Evolutionary conservation across 2,329 filamentous ascomycete species (phyloP), one percentile per base, ranked within the genome.

Genomic region (Myrmaecium sp.): DNA sequence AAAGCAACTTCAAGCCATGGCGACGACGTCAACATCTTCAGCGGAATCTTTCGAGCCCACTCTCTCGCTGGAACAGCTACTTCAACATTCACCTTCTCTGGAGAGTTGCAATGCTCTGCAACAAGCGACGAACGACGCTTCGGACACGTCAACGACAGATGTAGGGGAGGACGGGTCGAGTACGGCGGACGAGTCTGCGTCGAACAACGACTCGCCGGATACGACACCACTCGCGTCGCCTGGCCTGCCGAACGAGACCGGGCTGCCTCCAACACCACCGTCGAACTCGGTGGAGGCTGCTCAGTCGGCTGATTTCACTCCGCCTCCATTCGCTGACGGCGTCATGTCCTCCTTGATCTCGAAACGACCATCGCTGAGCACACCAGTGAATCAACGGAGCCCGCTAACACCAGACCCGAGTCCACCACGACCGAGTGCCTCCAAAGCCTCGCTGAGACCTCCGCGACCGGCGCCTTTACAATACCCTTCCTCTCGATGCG

Each of bases 241-340:
- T 1, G 35, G 30, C 25, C 22, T 38, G 12, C 23, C 42, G 25
- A 39, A 33, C 31, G 44, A 50, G 29, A 46, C 38, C 25, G 52
- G 49, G 19, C 46, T 60, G 11, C 57, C 57, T 20, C 56, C 55
- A 7, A 60, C 57, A 7, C 57, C 57, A 16, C 57, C 57, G 8
- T 55, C 52, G 5, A 47, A 44, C 28, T 46, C 43, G 15, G 44
- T 45, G n/a, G 43, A 49, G 30, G 37, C 44, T 11, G 29, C 35
- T 8, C 33, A 42, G 4, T 21, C 37, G n/a, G 27, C 35, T 6
- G 29, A 35, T 16, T 37, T 41, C 14, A 44, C 42, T 23, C 36
- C 39, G 13, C 40, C 39, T 14, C 38, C 42, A n/a, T 49, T 53
- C 36, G 49, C 51, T n/a, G 51, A 55, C 40, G 47, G 47, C 32